A percentile compares a stretch with the other conserved stretches of the same genome.
These are phyloP conservation scores for Coemansia sp. DNA, from an alignment of 192 early-diverging fungal species.

Conservation along the genomic window DNA sequence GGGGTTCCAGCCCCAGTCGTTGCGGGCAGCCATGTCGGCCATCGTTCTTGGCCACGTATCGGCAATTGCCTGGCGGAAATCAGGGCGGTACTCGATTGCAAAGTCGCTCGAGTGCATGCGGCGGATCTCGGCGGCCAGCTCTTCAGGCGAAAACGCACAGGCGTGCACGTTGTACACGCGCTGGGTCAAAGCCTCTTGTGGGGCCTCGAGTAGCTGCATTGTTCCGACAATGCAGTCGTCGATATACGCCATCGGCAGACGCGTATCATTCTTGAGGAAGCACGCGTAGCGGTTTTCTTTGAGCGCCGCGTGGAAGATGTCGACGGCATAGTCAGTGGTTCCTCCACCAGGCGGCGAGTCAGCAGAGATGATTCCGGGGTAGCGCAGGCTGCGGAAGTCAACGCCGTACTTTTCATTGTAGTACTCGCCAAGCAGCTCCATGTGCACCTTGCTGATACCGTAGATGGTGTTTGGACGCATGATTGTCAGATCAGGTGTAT, in stretches of 20 bases:
- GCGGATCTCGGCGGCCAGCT: slow-evolving; percentile 56
- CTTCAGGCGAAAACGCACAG: slow-evolving; percentile 58
- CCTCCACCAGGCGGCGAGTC: slow-evolving; percentile 68
- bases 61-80: slow-evolving; percentile 65
- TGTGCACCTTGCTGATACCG: slow-evolving; percentile 66
- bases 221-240: slow-evolving; percentile 66
- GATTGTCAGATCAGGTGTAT: slow-evolving; percentile 62
- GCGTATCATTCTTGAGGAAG: slow-evolving; percentile 57
- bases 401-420: slow-evolving; percentile 63
- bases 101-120: slow-evolving; percentile 52
- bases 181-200: slow-evolving; percentile 53
- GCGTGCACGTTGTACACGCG: slow-evolving; percentile 64
- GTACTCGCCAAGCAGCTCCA: slow-evolving; percentile 67
- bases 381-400: slow-evolving; percentile 63
- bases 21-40: slow-evolving; percentile 59
- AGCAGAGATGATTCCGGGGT: slow-evolving; percentile 64
- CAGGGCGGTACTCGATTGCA: slow-evolving; percentile 56
- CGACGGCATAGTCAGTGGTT: slow-evolving; percentile 67
- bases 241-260: slow-evolving; percentile 67
- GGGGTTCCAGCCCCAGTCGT: slow-evolving; percentile 67
- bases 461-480: slow-evolving; percentile 71
- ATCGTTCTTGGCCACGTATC: slow-evolving; percentile 63
- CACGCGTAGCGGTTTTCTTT: slow-evolving; percentile 58
- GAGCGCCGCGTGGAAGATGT: slow-evolving; percentile 66
- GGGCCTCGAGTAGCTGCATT: slow-evolving; percentile 57